Conservation (phyloP, 306 rosid genomes). For the Quercus cerris region DNA sequence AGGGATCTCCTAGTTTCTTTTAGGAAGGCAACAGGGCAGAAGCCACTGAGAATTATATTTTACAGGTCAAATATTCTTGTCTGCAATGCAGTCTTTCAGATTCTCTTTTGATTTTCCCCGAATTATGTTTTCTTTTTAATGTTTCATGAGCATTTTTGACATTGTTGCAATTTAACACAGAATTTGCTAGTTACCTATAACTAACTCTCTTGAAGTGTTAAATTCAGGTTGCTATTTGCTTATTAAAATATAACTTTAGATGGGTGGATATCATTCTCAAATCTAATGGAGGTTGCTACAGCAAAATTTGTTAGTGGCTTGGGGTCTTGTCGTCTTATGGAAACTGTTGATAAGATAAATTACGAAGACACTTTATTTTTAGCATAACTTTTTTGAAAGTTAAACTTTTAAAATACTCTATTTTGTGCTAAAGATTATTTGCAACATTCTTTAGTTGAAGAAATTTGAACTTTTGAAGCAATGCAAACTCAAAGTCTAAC, state of each 20-base stretch:
- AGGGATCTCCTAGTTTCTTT: conserved; percentile 92
- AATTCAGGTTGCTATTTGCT: background rate
- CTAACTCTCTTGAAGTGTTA: background rate
- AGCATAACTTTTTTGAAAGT: background rate
- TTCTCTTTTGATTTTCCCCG: background rate
- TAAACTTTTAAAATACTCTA: background rate
- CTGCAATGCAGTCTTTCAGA: background rate
- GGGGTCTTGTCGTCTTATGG: background rate
- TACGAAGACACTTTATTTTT: background rate
- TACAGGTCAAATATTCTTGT: conserved; percentile 56
- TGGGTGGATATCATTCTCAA: background rate
- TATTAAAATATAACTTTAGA: background rate
- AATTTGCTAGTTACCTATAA: background rate
- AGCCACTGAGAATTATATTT: conserved; percentile 84
- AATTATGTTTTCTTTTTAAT: background rate
- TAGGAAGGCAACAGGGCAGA: conserved; percentile 93
- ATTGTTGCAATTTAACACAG: background rate
- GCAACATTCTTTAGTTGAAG: background rate
- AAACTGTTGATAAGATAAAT: background rate
- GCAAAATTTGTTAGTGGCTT: background rate
- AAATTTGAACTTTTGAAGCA: background rate
- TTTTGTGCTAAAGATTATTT: background rate
- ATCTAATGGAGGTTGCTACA: background rate
- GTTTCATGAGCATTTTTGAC: background rate
- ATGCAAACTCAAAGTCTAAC: background rate